Conservation (phyloP, 495 filamentous ascomycete species). For the Evansstolkia leycettana region DNA sequence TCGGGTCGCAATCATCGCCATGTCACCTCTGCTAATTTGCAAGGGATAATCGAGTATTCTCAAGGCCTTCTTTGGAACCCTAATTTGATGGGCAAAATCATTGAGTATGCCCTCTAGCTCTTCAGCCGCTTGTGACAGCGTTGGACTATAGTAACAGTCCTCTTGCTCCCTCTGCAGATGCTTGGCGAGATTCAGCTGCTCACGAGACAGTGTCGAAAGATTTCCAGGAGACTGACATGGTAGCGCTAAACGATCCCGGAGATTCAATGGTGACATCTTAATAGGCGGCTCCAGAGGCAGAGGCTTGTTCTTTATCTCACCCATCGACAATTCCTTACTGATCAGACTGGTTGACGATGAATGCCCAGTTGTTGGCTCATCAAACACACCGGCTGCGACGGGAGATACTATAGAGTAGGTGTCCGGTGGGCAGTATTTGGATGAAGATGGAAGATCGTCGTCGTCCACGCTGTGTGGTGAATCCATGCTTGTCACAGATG, state of each 20-base stretch:
- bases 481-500: constrained; percentile 19
- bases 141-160: constrained; percentile 9
- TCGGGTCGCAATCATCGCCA: constrained; percentile 25
- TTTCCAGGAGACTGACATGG: no score
- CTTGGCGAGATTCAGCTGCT: background rate
- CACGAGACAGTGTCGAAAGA: no score
- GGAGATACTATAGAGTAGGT: constrained; percentile 27
- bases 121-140: constrained; percentile 19
- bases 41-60: constrained; percentile 18
- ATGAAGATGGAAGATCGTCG: constrained; percentile 3
- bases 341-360: constrained; percentile 2
- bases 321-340: constrained; percentile 9
- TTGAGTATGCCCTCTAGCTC: constrained; percentile 21
- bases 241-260: constrained; percentile 8
- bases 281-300: constrained; percentile 31
- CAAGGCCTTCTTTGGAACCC: constrained; percentile 5
- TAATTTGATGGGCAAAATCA: constrained; percentile 8
- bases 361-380: constrained; percentile 12
- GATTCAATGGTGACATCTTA: constrained; percentile 18
- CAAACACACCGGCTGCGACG: constrained; percentile 29
- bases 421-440: no score
- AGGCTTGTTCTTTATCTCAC: constrained; percentile 31
- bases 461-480: constrained; percentile 5
- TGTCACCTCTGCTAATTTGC: constrained; percentile 24
- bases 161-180: background rate